These are phyloP conservation scores for Oryza punctata DNA, from an alignment of 176 grass and related monocot genomes.

Conservation along the genomic window DNA sequence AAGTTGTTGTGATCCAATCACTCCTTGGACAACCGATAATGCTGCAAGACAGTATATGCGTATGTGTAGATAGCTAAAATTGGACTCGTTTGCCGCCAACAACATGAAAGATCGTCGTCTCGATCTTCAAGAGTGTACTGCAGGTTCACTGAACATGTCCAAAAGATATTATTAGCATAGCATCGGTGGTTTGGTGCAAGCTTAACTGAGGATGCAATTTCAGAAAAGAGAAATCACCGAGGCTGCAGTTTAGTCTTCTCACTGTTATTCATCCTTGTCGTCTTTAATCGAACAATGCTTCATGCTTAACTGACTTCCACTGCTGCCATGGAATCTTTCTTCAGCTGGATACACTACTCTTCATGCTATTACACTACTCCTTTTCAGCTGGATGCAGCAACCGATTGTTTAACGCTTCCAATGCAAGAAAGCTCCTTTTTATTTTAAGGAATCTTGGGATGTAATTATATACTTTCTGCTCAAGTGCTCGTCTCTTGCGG, in stretches of 20 bases:
- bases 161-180: neutral
- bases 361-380: too few species aligned
- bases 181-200: neutral
- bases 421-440: neutral
- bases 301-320: neutral
- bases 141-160: neutral
- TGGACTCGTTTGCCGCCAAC: too few species aligned
- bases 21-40: too few species aligned
- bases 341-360: neutral
- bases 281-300: neutral
- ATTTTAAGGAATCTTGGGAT: neutral
- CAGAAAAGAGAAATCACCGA: neutral
- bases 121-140: neutral
- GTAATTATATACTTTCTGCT: neutral
- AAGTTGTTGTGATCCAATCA: too few species aligned
- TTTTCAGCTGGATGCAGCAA: neutral
- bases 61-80: too few species aligned
- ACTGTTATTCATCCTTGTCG: neutral
- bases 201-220: neutral
- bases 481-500: neutral
- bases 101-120: neutral
- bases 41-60: too few species aligned
- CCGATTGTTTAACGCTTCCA: neutral
- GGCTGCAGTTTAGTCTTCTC: neutral
- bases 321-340: neutral